Evolutionary conservation across 805 yeast genomes (phyloP).

Genomic region (Ogataea zsoltii): DNA sequence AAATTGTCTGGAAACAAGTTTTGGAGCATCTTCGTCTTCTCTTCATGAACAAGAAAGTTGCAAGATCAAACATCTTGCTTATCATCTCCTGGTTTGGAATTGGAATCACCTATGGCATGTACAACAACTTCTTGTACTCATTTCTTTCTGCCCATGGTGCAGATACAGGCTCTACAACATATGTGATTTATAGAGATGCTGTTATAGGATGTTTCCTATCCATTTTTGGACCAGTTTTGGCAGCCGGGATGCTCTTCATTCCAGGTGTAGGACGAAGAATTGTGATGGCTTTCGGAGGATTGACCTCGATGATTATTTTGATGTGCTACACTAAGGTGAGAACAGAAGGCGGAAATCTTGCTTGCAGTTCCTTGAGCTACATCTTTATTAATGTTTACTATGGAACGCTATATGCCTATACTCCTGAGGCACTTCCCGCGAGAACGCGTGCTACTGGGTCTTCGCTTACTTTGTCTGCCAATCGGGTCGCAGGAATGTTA

Average conservation of each 20-base stretch:
- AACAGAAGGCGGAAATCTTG: slow-evolving; percentile 49
- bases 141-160: slow-evolving; percentile 48
- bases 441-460: slow-evolving; percentile 52
- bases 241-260: slow-evolving; percentile 33
- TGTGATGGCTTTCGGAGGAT: slow-evolving; percentile 45
- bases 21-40: slow-evolving; percentile 40
- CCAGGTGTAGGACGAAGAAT: slow-evolving; percentile 49
- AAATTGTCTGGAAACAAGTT: neutral
- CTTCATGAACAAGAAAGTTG: slow-evolving; percentile 43
- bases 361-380: slow-evolving; percentile 42
- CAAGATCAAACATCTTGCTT: slow-evolving; percentile 27
- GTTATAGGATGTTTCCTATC: slow-evolving; percentile 42
- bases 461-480: slow-evolving; percentile 50
- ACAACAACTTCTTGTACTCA: slow-evolving; percentile 48
- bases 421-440: slow-evolving; percentile 56
- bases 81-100: slow-evolving; percentile 53
- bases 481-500: slow-evolving; percentile 48
- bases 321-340: slow-evolving; percentile 59
- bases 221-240: slow-evolving; percentile 46
- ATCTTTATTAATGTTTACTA: slow-evolving; percentile 44
- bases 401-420: slow-evolving; percentile 58
- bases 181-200: slow-evolving; percentile 42
- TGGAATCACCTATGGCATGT: slow-evolving; percentile 52
- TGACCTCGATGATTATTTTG: slow-evolving; percentile 50
- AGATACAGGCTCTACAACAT: slow-evolving; percentile 37